phyloP scores from a whole-genome alignment of 106 monocot species.

The Apostasia shenzhenica region DNA sequence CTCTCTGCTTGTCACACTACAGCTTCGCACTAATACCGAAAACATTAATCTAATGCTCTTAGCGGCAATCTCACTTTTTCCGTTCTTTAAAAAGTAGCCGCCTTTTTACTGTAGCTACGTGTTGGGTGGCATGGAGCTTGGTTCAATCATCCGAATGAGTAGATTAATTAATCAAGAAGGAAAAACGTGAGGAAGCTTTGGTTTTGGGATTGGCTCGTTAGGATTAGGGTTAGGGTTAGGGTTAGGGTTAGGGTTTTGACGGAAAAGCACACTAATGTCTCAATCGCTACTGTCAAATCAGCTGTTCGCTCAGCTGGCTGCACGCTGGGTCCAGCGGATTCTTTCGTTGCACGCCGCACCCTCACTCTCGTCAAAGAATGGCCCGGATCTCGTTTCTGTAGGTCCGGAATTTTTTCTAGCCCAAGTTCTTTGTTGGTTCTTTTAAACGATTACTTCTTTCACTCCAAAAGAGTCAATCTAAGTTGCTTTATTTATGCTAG shows the following conservation, averaged over 20 bases:
- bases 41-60: not conserved
- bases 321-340: no score
- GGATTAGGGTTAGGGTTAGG: not conserved
- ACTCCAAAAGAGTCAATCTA: no score
- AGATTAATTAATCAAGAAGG: not conserved
- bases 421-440: no score
- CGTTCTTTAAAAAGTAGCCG: not conserved
- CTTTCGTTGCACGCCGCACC: no score
- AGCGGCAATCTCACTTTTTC: not conserved
- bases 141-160: not conserved
- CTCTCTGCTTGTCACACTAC: not conserved
- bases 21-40: not conserved
- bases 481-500: no score
- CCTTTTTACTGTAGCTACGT: not conserved
- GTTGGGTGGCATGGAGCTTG: not conserved
- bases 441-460: no score
- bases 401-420: no score
- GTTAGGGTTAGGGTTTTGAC: not conserved
- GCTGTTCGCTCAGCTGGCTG: no score
- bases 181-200: not conserved
- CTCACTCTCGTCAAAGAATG: no score
- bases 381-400: no score
- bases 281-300: no score
- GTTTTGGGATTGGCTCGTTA: not conserved
- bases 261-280: not conserved